phyloP scores from a whole-genome alignment of 768 basidiomycete genomes.

The Tricholoma bakamatsutake region DNA sequence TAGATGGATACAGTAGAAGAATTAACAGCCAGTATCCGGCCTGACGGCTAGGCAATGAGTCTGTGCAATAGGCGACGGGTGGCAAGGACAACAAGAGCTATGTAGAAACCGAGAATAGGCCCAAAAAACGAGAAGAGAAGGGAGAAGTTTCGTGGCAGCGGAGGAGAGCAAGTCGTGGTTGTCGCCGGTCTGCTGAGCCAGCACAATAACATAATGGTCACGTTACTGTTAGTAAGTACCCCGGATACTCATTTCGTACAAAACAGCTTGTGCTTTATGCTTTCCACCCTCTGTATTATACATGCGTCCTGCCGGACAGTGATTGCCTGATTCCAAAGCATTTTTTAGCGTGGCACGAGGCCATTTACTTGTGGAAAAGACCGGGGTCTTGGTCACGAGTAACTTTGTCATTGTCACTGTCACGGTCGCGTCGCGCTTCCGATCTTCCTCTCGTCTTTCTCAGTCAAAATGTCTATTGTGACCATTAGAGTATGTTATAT shows the following conservation, averaged over 20 bases:
- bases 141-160: background rate
- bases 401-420: slow-evolving; percentile 3
- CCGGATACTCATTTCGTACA: background rate
- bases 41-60: slow-evolving; percentile 3
- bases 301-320: too few relatives aligned
- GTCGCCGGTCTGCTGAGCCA: slow-evolving; percentile 8
- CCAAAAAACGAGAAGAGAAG: background rate
- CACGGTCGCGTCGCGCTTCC: slow-evolving; percentile 18
- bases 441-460: background rate
- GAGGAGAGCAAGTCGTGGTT: slow-evolving; percentile 3
- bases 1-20: slow-evolving; percentile 8
- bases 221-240: slow-evolving; percentile 5
- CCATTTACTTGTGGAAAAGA: background rate
- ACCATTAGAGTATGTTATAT: slow-evolving; percentile 53
- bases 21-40: slow-evolving; percentile 16
- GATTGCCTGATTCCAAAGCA: too few relatives aligned
- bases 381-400: slow-evolving; percentile 12
- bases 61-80: background rate
- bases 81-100: background rate
- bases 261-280: background rate
- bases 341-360: background rate
- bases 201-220: slow-evolving; percentile 10
- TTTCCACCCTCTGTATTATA: background rate
- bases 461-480: slow-evolving; percentile 53
- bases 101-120: background rate